These are phyloP conservation scores for Aspergillus diversus DNA, from an alignment of 495 filamentous ascomycete genomes.

Conservation along the genomic window DNA sequence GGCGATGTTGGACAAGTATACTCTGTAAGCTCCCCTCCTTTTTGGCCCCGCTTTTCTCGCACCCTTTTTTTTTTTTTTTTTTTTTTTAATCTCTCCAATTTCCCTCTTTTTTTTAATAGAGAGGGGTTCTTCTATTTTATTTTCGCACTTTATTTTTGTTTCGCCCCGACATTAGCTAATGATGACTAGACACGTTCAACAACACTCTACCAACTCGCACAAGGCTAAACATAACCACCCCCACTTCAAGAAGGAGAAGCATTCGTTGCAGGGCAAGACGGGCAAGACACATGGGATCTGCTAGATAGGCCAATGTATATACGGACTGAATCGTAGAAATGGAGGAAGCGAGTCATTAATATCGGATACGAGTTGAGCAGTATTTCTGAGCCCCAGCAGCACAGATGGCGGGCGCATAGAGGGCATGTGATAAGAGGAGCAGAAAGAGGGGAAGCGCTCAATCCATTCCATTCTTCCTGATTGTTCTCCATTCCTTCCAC, in stretches of 20 bases:
- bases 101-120: background rate
- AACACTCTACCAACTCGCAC: constrained; percentile 56
- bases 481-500: too few species aligned
- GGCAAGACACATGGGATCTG: constrained; percentile 88
- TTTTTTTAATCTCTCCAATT: constrained; percentile 22
- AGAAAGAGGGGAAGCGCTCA: too few species aligned
- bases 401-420: too few species aligned
- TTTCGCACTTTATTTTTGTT: background rate
- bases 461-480: too few species aligned
- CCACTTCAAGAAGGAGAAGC: constrained; percentile 75
- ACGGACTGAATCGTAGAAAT: too few species aligned
- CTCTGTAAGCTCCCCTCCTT: constrained; percentile 48
- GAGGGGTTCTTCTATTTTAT: background rate
- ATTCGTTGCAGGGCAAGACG: constrained; percentile 83
- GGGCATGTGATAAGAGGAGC: too few species aligned
- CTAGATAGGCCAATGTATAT: background rate
- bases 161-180: constrained; percentile 13
- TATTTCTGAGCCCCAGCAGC: too few species aligned
- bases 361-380: too few species aligned
- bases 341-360: too few species aligned
- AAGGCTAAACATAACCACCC: constrained; percentile 63
- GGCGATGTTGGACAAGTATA: constrained; percentile 64
- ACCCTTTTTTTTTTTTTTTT: background rate
- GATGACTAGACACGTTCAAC: constrained; percentile 51
- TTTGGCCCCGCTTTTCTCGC: background rate